These are phyloP conservation scores for Plasmodium adleri DNA, from an alignment of 169 alveolate genomes.

Conservation along the genomic window DNA sequence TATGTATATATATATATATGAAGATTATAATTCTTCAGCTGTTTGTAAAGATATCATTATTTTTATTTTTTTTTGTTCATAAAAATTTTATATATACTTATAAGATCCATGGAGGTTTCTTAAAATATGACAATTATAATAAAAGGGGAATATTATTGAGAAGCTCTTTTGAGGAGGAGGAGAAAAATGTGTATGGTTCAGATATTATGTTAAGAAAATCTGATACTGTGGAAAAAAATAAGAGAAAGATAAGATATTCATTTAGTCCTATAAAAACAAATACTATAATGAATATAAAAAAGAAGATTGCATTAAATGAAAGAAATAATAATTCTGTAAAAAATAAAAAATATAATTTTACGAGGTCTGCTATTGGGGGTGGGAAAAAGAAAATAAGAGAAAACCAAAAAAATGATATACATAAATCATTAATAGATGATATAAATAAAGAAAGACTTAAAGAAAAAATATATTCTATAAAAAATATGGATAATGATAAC, in stretches of 20 bases:
- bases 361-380: no score
- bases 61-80: conserved; percentile 14
- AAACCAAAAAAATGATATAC: conserved; percentile 42
- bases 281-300: conserved; percentile 41
- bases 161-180: not conserved
- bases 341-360: no score
- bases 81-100: conserved; percentile 11
- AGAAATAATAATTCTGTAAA: not conserved
- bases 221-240: conserved; percentile 1
- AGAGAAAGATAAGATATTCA: conserved; percentile 41
- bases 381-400: conserved; percentile 2
- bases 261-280: conserved; percentile 55
- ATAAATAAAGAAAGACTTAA: conserved; percentile 46
- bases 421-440: conserved; percentile 61
- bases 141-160: not conserved
- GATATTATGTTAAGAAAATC: not conserved
- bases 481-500: conserved; percentile 15
- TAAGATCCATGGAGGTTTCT: conserved; percentile 25
- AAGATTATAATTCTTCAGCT: no score
- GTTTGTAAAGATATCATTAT: not conserved
- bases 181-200: conserved; percentile 7
- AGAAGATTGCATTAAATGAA: conserved; percentile 25
- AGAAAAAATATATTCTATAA: conserved; percentile 28
- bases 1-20: no score
- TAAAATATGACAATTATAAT: not conserved